phyloP scores from a whole-genome alignment of 139 green algal species.

The Micromonas commoda region DNA sequence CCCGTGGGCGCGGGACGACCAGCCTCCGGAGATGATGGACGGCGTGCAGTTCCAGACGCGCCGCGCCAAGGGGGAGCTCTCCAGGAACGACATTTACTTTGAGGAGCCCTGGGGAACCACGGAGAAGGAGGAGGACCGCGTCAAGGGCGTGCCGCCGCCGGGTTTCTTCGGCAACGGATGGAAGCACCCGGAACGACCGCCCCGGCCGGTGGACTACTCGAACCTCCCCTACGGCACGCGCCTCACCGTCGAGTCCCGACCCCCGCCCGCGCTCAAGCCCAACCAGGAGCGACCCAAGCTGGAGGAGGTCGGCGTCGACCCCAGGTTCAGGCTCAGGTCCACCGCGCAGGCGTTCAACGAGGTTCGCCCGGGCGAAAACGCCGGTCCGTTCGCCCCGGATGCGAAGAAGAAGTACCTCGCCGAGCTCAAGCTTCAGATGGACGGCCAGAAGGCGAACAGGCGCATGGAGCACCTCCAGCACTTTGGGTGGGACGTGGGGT shows the following conservation, averaged over 20 bases:
- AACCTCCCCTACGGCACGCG: not conserved
- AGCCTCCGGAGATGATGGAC: not conserved
- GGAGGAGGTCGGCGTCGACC: too few species aligned
- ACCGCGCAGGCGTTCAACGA: not conserved
- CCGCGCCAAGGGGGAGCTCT: not conserved
- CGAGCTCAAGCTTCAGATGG: not conserved
- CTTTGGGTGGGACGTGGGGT: not conserved
- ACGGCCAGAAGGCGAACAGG: not conserved
- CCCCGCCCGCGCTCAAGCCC: not conserved
- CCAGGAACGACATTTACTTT: not conserved
- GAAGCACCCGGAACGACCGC: not conserved
- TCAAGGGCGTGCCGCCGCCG: constrained; percentile 2
- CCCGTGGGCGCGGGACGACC: not conserved
- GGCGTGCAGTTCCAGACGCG: not conserved
- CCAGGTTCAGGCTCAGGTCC: not conserved
- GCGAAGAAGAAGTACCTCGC: not conserved
- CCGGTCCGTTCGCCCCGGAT: not conserved
- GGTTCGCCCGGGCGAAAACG: not conserved
- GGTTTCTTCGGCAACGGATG: not conserved
- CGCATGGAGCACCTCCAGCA: not conserved
- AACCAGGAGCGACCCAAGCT: too few species aligned
- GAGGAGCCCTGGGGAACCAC: not conserved
- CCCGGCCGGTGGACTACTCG: not conserved
- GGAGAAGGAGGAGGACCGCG: not conserved
- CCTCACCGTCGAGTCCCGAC: not conserved